phyloP scores from a whole-genome alignment of 768 basidiomycete genomes.

The Sarcodon aspratus region DNA sequence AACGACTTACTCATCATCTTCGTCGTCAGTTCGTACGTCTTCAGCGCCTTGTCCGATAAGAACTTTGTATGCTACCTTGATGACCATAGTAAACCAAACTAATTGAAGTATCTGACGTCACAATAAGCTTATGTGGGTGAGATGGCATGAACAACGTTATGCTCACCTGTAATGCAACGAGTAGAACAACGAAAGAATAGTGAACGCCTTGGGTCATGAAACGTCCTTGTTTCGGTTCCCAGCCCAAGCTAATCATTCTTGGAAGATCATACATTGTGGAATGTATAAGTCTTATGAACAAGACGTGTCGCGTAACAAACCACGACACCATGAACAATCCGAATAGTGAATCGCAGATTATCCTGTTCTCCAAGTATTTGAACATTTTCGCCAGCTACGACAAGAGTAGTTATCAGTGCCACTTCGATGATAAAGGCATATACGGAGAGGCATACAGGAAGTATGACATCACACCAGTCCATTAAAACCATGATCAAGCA shows the following conservation, averaged over 20 bases:
- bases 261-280: conserved; percentile 44
- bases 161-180: conserved; percentile 53
- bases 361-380: conserved; percentile 60
- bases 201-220: conserved; percentile 40
- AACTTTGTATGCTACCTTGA: conserved; percentile 73
- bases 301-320: conserved; percentile 80
- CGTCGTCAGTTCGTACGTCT: conserved; percentile 82
- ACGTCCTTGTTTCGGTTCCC: conserved; percentile 46
- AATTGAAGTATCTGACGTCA: conserved; percentile 52
- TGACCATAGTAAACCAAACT: conserved; percentile 84
- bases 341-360: conserved; percentile 66
- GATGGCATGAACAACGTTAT: background rate
- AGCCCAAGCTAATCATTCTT: conserved; percentile 35
- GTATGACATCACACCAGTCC: conserved; percentile 89
- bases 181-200: conserved; percentile 38
- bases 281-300: conserved; percentile 64
- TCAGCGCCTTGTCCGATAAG: conserved; percentile 65
- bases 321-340: conserved; percentile 79
- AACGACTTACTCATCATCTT: conserved; percentile 33
- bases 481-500: conserved; percentile 85
- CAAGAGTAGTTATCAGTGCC: conserved; percentile 4
- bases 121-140: conserved; percentile 2
- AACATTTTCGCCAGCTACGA: conserved; percentile 85
- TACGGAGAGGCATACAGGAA: conserved; percentile 54
- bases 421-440: background rate